phyloP scores from a whole-genome alignment of 495 filamentous ascomycete genomes.

The Penicillium egyptiacum region DNA sequence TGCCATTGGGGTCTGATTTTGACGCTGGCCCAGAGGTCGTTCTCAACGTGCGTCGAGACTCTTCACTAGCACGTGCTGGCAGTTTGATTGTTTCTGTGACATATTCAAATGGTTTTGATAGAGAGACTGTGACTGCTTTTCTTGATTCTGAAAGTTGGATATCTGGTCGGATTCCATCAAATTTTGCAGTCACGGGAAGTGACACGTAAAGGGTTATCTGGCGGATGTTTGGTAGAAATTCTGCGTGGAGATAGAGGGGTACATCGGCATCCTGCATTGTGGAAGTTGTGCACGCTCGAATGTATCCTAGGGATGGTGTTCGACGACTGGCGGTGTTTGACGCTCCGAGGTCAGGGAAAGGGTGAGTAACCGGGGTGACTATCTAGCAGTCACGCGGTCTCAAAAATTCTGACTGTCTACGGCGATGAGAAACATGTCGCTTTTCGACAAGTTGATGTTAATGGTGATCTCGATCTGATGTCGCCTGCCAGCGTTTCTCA shows the following conservation, averaged over 20 bases:
- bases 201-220: conserved; percentile 75
- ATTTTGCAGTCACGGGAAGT: conserved; percentile 50
- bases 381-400: background rate
- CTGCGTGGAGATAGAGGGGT: conserved; percentile 68
- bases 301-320: background rate
- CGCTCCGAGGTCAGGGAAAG: background rate
- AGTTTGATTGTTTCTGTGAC: conserved; percentile 58
- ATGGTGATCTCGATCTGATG: background rate
- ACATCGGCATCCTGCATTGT: conserved; percentile 9
- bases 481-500: background rate
- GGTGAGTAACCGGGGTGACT: no score
- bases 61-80: conserved; percentile 57
- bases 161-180: conserved; percentile 30
- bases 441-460: background rate
- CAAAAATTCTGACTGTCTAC: background rate
- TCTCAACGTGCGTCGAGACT: conserved; percentile 27
- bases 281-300: background rate
- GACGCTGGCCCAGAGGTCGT: background rate
- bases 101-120: conserved; percentile 46
- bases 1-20: background rate
- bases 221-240: conserved; percentile 83
- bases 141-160: conserved; percentile 44
- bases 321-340: background rate
- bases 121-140: conserved; percentile 39
- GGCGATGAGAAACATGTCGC: background rate